A percentile compares a stretch with the other conserved stretches of the same genome.
Conservation (phyloP, 345 rosid genomes). For the Isatis tinctoria region DNA sequence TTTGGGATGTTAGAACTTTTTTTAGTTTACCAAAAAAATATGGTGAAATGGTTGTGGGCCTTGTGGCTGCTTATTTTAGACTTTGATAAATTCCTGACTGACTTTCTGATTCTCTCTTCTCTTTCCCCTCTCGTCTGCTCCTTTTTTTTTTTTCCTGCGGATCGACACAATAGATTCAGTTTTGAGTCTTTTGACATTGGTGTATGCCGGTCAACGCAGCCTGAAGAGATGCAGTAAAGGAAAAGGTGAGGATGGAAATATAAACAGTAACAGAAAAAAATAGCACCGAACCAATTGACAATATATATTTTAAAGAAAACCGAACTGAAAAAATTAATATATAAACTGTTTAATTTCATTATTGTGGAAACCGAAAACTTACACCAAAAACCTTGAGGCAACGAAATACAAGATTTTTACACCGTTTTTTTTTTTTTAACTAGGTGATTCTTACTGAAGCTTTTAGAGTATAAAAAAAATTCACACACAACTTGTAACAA, state of each 20-base stretch:
- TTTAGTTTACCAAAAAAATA: background rate
- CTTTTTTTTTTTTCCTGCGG: background rate
- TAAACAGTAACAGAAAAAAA: background rate
- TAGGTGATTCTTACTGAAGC: too few relatives aligned
- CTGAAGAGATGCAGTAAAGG: background rate
- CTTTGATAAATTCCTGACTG: background rate
- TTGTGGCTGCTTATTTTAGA: background rate
- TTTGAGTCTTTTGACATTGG: background rate
- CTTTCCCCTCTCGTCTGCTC: background rate
- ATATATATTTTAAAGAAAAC: too few relatives aligned
- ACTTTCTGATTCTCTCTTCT: background rate
- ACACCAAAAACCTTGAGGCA: too few relatives aligned
- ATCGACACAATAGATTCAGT: background rate
- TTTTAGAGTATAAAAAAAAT: too few relatives aligned
- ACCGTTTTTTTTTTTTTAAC: too few relatives aligned
- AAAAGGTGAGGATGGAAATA: background rate
- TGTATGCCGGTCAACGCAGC: background rate
- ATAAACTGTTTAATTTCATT: too few relatives aligned
- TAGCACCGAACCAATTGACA: background rate
- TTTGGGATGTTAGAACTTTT: slow-evolving; percentile 1
- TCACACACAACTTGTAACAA: too few relatives aligned
- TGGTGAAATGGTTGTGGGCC: slow-evolving; percentile 5
- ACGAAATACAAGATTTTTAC: too few relatives aligned
- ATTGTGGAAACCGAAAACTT: too few relatives aligned
- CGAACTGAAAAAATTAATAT: too few relatives aligned